Conservation (phyloP, 2,329 filamentous ascomycete species). For the Endoconidiophora laricicola region DNA sequence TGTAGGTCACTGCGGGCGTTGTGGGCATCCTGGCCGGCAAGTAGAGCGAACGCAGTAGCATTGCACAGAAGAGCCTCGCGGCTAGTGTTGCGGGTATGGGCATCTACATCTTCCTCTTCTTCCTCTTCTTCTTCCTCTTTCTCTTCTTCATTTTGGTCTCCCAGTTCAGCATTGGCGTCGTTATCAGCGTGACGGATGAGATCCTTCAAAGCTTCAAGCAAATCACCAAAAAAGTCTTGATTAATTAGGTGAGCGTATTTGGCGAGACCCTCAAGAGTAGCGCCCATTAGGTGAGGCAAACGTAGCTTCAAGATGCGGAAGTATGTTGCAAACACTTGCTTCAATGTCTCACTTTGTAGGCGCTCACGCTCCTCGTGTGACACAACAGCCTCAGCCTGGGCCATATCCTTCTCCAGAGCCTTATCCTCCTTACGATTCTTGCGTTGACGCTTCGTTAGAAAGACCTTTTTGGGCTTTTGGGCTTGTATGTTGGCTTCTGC, state of each 20-base stretch:
- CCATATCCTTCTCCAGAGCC: slow-evolving; percentile 80
- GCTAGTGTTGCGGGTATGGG: slow-evolving; percentile 50
- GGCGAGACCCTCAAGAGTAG: slow-evolving; percentile 82
- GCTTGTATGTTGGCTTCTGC: slow-evolving; percentile 44
- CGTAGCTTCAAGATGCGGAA: slow-evolving; percentile 84
- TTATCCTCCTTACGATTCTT: slow-evolving; percentile 79
- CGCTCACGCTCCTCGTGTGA: slow-evolving; percentile 83
- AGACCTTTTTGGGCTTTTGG: slow-evolving; percentile 60
- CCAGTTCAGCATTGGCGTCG: slow-evolving; percentile 26
- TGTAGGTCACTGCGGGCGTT: slow-evolving; percentile 68
- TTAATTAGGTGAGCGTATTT: slow-evolving; percentile 96
- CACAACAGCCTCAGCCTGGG: slow-evolving; percentile 76
- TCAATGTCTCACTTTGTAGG: slow-evolving; percentile 89
- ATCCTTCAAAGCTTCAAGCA: slow-evolving; percentile 87
- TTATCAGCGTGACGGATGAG: slow-evolving; percentile 62
- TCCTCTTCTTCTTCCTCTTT: slow-evolving; percentile 28
- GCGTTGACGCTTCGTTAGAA: slow-evolving; percentile 72
- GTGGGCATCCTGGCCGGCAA: slow-evolving; percentile 83
- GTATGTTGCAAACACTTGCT: slow-evolving; percentile 88
- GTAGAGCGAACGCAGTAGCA: slow-evolving; percentile 88
- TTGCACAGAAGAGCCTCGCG: slow-evolving; percentile 86
- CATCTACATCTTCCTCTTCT: slow-evolving; percentile 29
- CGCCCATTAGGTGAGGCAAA: slow-evolving; percentile 78
- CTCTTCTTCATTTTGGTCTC: slow-evolving; percentile 27
- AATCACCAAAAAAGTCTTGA: slow-evolving; percentile 94